Evolutionary conservation across 352 stramenopile species (phyloP), one percentile per base, ranked within the genome.

Genomic region (Achlya hypogyna): DNA sequence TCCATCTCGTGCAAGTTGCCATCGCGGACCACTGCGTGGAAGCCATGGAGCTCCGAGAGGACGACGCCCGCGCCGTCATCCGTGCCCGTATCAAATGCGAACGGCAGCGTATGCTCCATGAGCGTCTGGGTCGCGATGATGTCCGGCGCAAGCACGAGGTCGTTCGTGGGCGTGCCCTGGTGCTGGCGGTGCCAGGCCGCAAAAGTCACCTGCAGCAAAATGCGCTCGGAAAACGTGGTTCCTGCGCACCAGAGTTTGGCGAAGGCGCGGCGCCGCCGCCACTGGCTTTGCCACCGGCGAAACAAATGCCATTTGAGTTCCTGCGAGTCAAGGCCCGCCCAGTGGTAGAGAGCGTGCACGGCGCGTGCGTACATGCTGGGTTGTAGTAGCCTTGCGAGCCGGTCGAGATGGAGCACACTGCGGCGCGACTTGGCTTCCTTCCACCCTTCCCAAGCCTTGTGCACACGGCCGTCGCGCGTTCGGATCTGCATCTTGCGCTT

Each of bases 381-480:
- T 29, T 67, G 60, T 5, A 67, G 47, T 12, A 67, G 23, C 12
- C 47, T 59, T n/a, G 42, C 38, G 22, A 59, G 45, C 5, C 60
- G 60, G 47, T 67, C 60, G 4, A 67, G 22, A 12, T 45, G 20
- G 2, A 34, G 20, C 32, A 67, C 35, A 16, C 47, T 49, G 31
- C 32, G 60, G 4, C 60, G 40, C 12, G 60, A 31, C n/a, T 35
- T 34, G n/a, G 43, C 42, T 67, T 67, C 47, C 23, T 67, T 67
- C 60, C 60, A 67, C 6, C 38, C 60, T 59, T 67, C 60, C 60
- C 60, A 67, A 22, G 60, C 22, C 35, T 35, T 27, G 14, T 22
- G 20, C 20, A 35, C 14, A 20, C 43, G 60, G 5, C 18, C 5
- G 12, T 51, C 12, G 5, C 47, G 27, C 12, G 60, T 58, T 14